Base-by-base conservation (phyloP, 441 rosid genomes). In the Flueggea neowawraea region DNA sequence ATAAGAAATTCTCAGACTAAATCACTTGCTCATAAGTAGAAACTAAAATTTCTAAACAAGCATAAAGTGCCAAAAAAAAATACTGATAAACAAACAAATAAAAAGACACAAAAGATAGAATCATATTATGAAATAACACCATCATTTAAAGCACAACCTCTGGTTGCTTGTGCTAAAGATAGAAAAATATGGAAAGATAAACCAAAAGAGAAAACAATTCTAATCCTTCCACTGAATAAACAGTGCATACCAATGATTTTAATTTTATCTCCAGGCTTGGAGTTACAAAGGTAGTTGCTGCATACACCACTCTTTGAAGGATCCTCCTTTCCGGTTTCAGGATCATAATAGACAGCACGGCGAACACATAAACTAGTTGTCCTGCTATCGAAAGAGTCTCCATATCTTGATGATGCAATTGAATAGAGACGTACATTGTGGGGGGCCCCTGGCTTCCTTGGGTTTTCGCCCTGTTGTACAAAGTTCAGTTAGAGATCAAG, bases 291-390 rank as follows among this genome's bases (percentile, higher is more conserved):
- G 78, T 82, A 95, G 77, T 89, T 95, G 75, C 99, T 95, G 72
- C 99, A 95, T 9, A 91, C 70, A 61, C 99, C 99, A 60, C 31
- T 81, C 80, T 91, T 95, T 44, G 91, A 86, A 62, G 91, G 89
- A 80, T 91, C 97, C 81, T 95, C 99, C 71, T 82, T 74, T 64
- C 96, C 96, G 2, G 89, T 87, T 80, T 86, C 94, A 41, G 99
- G 87, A 70, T 94, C 96, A 72, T 81, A 84, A 68, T 87, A 94
- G 68, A 87, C 81, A 77, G 97, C 97, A 73, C 99, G 95, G n/a
- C 99, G 97, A 11, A 94, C 97, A 69, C 99, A 94, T 50, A 91
- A 65, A 63, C 96, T 91, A 61, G 94, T 85, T 7, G 97, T 94
- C 78, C 76, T 87, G 52, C 96, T 96, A 75, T 94, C 91, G 43